Conservation (phyloP, 345 rosid species). For the Ceriops zippeliana region DNA sequence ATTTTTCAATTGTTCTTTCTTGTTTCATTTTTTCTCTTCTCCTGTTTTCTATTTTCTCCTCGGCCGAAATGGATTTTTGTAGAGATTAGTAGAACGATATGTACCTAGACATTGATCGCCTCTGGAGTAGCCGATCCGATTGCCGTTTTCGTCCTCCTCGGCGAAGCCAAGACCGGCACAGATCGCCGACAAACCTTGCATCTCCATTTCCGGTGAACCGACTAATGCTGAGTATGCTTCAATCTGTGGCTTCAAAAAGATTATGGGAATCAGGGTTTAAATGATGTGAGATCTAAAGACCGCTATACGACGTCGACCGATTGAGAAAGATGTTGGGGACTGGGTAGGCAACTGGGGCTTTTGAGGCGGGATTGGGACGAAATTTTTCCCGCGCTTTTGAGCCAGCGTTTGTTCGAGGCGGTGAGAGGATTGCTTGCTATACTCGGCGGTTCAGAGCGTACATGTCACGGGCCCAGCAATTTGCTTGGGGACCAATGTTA, state of each 20-base stretch:
- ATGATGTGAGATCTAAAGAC: slow-evolving; percentile 7
- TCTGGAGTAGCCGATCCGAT: slow-evolving; percentile 52
- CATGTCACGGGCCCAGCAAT: not conserved
- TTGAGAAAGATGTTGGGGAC: not conserved
- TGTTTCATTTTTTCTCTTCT: not conserved
- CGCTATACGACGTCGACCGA: not conserved
- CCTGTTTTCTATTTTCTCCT: not conserved
- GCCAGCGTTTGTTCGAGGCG: too few relatives aligned
- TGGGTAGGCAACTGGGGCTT: slow-evolving; percentile 1
- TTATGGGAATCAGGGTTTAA: not conserved
- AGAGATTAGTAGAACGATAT: not conserved
- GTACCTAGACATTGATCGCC: slow-evolving; percentile 63
- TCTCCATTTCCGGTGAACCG: slow-evolving; percentile 29
- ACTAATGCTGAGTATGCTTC: not conserved
- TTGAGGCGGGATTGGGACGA: slow-evolving; percentile 28
- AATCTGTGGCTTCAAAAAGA: not conserved
- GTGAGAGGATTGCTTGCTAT: not conserved
- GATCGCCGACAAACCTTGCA: slow-evolving; percentile 58
- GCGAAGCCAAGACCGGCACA: slow-evolving; percentile 64
- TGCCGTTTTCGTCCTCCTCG: slow-evolving; percentile 49
- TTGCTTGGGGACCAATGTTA: not conserved
- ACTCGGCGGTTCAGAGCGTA: not conserved
- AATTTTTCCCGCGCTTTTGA: slow-evolving; percentile 41
- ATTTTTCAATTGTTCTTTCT: too few relatives aligned
- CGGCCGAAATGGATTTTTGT: not conserved